Evolutionary conservation across 306 rosid genomes (phyloP).

Genomic region (Acacia melanoxylon): DNA sequence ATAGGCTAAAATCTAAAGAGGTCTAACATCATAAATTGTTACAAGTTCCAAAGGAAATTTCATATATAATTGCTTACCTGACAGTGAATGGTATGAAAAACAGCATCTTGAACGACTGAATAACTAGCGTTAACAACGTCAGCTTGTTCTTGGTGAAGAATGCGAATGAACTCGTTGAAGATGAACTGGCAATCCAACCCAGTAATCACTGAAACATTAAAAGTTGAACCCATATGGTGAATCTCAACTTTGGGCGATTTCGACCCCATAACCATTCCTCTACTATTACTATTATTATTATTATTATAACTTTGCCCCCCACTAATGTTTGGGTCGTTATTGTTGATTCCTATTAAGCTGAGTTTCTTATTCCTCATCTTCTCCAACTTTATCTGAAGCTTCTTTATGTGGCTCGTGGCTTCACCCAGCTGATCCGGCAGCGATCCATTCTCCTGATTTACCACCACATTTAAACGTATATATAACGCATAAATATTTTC

Average conservation of each 20-base stretch:
- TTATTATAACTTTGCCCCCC: not conserved
- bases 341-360: conserved; percentile 26
- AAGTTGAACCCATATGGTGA: conserved; percentile 40
- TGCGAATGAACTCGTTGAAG: conserved; percentile 43
- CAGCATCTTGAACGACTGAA: conserved; percentile 39
- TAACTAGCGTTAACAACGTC: conserved; percentile 57
- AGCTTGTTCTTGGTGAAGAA: conserved; percentile 57
- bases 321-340: not conserved
- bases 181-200: conserved; percentile 53
- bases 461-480: not conserved
- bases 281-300: not conserved
- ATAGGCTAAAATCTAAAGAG: too few relatives aligned
- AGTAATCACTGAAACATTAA: conserved; percentile 47
- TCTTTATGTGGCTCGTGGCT: conserved; percentile 52
- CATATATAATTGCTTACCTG: conserved; percentile 26
- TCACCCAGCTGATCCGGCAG: conserved; percentile 53
- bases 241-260: conserved; percentile 51
- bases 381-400: conserved; percentile 55
- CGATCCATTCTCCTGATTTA: conserved; percentile 42
- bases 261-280: not conserved
- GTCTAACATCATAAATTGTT: too few relatives aligned
- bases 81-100: conserved; percentile 53
- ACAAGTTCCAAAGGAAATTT: too few relatives aligned
- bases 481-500: too few relatives aligned
- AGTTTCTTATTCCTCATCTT: conserved; percentile 52